A percentile compares a stretch with the other conserved stretches of the same genome.
Evolutionary conservation across 306 rosid species (phyloP).

Genomic region (Cicer chorassanicum): DNA sequence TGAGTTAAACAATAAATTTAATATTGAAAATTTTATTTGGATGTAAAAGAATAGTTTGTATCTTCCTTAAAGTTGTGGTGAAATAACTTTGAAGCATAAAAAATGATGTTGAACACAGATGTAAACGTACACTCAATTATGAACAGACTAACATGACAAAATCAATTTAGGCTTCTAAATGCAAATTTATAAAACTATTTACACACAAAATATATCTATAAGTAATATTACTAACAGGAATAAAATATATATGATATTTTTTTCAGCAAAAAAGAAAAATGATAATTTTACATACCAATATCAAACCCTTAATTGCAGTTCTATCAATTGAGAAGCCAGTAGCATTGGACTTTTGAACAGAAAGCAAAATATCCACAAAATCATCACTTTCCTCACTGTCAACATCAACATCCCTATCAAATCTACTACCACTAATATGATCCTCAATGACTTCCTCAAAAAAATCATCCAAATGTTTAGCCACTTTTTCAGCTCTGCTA

Average conservation of each 20-base stretch:
- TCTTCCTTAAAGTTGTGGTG: too few relatives aligned
- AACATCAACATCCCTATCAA: background rate
- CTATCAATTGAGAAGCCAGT: conserved; percentile 28
- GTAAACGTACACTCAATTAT: too few relatives aligned
- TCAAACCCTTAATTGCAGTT: conserved; percentile 35
- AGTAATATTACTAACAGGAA: background rate
- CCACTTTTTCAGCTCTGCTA: conserved; percentile 31
- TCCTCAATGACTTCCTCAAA: conserved; percentile 25
- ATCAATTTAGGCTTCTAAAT: too few relatives aligned
- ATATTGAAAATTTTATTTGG: too few relatives aligned
- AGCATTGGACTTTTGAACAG: background rate
- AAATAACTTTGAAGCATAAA: too few relatives aligned
- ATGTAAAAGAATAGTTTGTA: too few relatives aligned
- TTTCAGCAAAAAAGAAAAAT: background rate
- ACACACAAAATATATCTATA: background rate
- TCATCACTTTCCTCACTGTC: background rate
- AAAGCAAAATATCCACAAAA: conserved; percentile 51
- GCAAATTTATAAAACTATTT: too few relatives aligned
- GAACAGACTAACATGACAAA: too few relatives aligned
- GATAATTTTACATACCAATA: conserved; percentile 22
- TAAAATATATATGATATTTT: too few relatives aligned
- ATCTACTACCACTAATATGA: background rate
- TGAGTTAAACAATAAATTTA: too few relatives aligned
- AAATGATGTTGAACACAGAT: too few relatives aligned
- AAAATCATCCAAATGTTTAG: conserved; percentile 32